These are phyloP conservation scores for Pseudonectria foliicola DNA, from an alignment of 2,329 filamentous ascomycete genomes.

Conservation along the genomic window DNA sequence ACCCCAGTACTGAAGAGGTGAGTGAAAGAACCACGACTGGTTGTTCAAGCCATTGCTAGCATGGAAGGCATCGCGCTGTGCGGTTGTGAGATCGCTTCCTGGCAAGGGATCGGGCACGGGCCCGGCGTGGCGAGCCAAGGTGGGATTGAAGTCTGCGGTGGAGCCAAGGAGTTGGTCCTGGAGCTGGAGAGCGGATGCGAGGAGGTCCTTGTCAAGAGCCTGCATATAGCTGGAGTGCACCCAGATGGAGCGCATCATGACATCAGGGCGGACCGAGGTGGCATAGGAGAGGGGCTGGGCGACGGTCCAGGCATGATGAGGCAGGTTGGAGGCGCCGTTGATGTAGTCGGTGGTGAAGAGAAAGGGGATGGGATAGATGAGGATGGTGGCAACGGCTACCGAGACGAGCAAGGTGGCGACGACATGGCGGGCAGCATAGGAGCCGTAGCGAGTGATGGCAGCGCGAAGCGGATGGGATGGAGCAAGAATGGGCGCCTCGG, in stretches of 20 bases:
- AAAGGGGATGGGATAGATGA: constrained; percentile 70
- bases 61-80: constrained; percentile 49
- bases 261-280: constrained; percentile 49
- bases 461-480: constrained; percentile 58
- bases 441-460: constrained; percentile 62
- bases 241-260: constrained; percentile 79
- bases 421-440: constrained; percentile 65
- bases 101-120: constrained; percentile 21
- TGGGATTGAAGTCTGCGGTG: constrained; percentile 49
- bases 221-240: constrained; percentile 76
- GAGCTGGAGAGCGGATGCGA: constrained; percentile 60
- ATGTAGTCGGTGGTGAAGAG: constrained; percentile 66
- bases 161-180: constrained; percentile 62
- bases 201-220: constrained; percentile 58
- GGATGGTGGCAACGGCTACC: constrained; percentile 60
- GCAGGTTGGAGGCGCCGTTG: constrained; percentile 63
- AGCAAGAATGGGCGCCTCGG: constrained; percentile 61
- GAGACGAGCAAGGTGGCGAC: constrained; percentile 66
- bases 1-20: constrained; percentile 76
- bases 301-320: constrained; percentile 76
- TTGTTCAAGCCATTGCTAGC: constrained; percentile 53
- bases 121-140: constrained; percentile 24
- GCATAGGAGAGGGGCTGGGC: constrained; percentile 55
- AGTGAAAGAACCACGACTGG: constrained; percentile 71
- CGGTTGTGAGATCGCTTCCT: constrained; percentile 31